Base-by-base conservation (phyloP, 2,329 filamentous ascomycete species). In the Xylaria multiplex region DNA sequence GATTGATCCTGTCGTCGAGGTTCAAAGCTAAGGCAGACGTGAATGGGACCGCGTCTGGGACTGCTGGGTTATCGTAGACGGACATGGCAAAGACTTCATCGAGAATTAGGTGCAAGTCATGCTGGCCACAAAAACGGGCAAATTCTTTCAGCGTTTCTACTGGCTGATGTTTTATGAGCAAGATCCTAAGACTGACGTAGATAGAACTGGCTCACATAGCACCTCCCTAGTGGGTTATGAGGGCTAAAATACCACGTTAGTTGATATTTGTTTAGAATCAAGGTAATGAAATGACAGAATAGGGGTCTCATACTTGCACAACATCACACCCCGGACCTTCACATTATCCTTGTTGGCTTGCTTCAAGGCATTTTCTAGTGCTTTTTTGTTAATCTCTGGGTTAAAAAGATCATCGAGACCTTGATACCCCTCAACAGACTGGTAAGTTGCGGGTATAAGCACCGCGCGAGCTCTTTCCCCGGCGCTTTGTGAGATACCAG, bases 71-170 rank as follows among this genome's bases (percentile, higher is more conserved):
- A 2, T 45, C 24, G 22, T 46, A 57, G 6, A 57, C 54, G 1
- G 42, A 57, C 54, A 11, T 57, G 6, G 54, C 54, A 7, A 46
- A 57, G 2, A 57, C 22, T 22, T 57, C 42, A 32, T 57, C 42
- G 6, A 22, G 4, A 22, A 57, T 57, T 5, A 57, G 9, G 13
- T 57, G 42, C 2, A 57, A n/a, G 7, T 32, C 11, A 30, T 57
- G 2, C 13, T 1, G 2, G 13, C 35, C 40, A 27, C 37, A 56
- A 40, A 56, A 56, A 30, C 22, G 5, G 4, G 53, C 53, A 14
- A 56, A 27, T 45, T 56, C 37, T 56, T 14, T 32, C 22, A 56
- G 8, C 3, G 53, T 56, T 30, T 45, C 22, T 4, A 22, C 35
- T 2, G 53, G 53, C 53, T 56, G n/a, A 45, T 9, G 22, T n/a